A percentile compares a stretch with the other conserved stretches of the same genome.
phyloP scores from a whole-genome alignment of 2,329 filamentous ascomycete genomes.

The Coniochaeta ligniaria region DNA sequence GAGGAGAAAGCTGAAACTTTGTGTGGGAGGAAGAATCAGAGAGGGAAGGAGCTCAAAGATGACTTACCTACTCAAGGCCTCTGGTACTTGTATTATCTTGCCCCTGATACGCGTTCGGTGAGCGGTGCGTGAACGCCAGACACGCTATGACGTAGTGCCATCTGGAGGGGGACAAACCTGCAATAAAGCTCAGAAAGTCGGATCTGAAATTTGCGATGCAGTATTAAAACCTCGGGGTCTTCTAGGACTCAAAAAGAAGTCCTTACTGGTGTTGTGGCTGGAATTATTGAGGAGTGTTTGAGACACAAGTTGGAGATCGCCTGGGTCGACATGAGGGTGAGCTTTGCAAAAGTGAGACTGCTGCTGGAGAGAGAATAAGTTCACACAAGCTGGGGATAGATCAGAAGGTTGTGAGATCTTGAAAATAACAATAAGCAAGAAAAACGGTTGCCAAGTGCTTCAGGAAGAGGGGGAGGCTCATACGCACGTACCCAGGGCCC shows the following conservation, averaged over 20 bases:
- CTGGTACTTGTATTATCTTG: background rate
- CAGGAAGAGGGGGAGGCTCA: background rate
- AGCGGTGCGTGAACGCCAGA: background rate
- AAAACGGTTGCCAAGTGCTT: background rate
- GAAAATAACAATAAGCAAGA: background rate
- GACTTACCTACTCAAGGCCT: background rate
- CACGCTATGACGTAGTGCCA: background rate
- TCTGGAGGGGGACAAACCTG: background rate
- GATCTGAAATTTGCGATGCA: too few relatives aligned
- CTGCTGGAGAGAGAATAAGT: background rate
- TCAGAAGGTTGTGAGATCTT: background rate
- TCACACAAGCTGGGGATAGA: background rate
- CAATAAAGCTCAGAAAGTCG: background rate
- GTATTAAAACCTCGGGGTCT: too few relatives aligned
- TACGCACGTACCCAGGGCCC: background rate
- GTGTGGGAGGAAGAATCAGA: background rate
- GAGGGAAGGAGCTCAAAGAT: background rate
- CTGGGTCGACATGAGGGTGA: background rate
- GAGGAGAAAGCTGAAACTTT: background rate
- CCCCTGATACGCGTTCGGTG: background rate
- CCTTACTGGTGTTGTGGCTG: background rate
- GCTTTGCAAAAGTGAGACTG: background rate
- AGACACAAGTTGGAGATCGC: background rate
- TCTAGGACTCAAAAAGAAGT: background rate
- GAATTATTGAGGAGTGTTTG: background rate